Evolutionary conservation across 345 rosid species (phyloP), one percentile per base, ranked within the genome.

Genomic region (Corchorus olitorius): DNA sequence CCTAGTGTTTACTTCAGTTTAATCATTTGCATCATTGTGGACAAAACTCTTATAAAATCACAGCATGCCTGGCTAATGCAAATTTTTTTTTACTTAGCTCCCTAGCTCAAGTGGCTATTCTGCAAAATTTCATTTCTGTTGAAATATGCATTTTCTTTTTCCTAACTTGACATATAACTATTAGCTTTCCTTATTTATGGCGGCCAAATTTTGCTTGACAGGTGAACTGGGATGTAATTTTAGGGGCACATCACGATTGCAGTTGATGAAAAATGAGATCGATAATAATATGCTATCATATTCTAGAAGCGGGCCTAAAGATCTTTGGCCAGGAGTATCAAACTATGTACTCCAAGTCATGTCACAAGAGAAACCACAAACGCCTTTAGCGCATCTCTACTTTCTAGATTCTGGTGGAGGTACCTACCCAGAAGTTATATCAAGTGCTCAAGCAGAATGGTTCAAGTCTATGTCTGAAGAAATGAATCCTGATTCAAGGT

Each of bases 401-500:
- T 89, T 93, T 73, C 88, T 95, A 17, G 99, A 95, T 85, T 95
- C 97, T 20, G 99, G 99, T 0, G 99, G 98, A 62, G 98, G 97
- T 20, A 91, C 98, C 9, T 94, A 93, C 55, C 96, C 98, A 2
- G 85, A 93, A 75, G 91, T 91, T 70, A 80, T 91, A 75, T 94
- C 98, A 76, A 82, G 72, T 65, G 86, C 93, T 58, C 97, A 94
- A 82, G 89, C 87, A 56, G 87, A 90, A 43, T 93, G 99, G 99
- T 93, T 95, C 83, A 77, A 65, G 72, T 72, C 33, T 19, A 81
- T 62, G 79, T 90, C 97, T 5, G 79, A 52, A 62, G 80, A 85
- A 82, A 80, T 89, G 33, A 94, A 94, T 81, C 93, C 93, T 2
- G 82, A 88, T 82, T 83, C 88, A 77, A 88, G 97, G 92, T 91